phyloP scores from a whole-genome alignment of 371 early-diverging fungal genomes.

The Mucor racemosus region DNA sequence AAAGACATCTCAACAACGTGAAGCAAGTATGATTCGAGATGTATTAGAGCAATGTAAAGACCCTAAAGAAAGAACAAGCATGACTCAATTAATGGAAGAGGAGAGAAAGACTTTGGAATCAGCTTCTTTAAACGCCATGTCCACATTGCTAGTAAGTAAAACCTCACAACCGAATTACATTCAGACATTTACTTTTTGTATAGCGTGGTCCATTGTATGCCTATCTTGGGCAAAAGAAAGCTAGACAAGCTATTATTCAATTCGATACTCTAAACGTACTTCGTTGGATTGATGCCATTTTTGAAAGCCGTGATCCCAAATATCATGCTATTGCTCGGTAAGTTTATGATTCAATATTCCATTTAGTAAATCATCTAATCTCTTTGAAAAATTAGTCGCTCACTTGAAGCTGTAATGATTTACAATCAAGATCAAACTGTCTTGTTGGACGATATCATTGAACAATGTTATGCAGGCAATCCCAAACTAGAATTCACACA shows the following conservation, averaged over 20 bases:
- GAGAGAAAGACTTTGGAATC: slow-evolving; percentile 79
- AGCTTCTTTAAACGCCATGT: slow-evolving; percentile 88
- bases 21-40: slow-evolving; percentile 74
- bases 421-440: slow-evolving; percentile 70
- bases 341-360: background rate
- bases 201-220: slow-evolving; percentile 74
- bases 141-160: slow-evolving; percentile 76
- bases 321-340: slow-evolving; percentile 53
- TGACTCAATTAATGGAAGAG: slow-evolving; percentile 74
- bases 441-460: slow-evolving; percentile 69
- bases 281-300: slow-evolving; percentile 74
- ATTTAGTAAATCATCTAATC: background rate
- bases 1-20: slow-evolving; percentile 66
- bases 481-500: slow-evolving; percentile 65
- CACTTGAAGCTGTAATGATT: slow-evolving; percentile 69
- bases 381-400: slow-evolving; percentile 41
- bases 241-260: slow-evolving; percentile 61
- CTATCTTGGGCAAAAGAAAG: slow-evolving; percentile 66
- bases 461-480: slow-evolving; percentile 77
- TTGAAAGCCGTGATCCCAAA: slow-evolving; percentile 62
- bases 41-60: slow-evolving; percentile 82
- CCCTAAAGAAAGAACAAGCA: slow-evolving; percentile 63
- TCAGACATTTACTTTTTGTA: no score
- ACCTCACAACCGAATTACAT: background rate
- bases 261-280: slow-evolving; percentile 62